Conservation (phyloP, 2,329 filamentous ascomycete genomes). For the Blastomyces parvus region DNA sequence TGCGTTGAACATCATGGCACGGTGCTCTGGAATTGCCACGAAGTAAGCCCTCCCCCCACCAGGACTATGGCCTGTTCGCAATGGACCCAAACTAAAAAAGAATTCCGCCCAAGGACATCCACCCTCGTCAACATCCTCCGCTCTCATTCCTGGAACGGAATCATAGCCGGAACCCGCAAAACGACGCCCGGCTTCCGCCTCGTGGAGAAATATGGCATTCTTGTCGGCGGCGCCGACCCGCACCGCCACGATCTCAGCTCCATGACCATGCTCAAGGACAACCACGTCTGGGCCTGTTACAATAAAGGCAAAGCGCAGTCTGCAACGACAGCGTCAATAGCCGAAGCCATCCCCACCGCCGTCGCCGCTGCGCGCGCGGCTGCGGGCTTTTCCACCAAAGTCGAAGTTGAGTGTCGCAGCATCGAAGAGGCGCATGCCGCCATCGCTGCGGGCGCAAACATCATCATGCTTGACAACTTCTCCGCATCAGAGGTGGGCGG, state of each 20-base stretch:
- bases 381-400: constrained; percentile 82
- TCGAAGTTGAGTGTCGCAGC: constrained; percentile 90
- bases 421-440: constrained; percentile 86
- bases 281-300: constrained; percentile 87
- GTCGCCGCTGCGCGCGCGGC: constrained; percentile 74
- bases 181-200: constrained; percentile 92
- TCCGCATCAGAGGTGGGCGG: constrained; percentile 64
- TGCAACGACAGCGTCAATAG: constrained; percentile 22
- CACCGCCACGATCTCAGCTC: constrained; percentile 83
- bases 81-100: constrained; percentile 12
- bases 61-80: background rate
- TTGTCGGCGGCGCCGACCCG: constrained; percentile 82
- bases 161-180: constrained; percentile 89
- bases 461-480: constrained; percentile 98
- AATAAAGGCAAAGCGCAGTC: constrained; percentile 23
- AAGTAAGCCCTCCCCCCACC: constrained; percentile 32
- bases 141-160: constrained; percentile 63
- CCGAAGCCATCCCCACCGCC: constrained; percentile 68
- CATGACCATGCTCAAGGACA: constrained; percentile 99
- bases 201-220: constrained; percentile 97
- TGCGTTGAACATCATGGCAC: constrained; percentile 77
- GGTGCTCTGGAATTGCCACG: constrained; percentile 85
- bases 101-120: constrained; percentile 26
- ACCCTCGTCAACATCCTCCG: constrained; percentile 45
- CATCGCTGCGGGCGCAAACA: constrained; percentile 79